phyloP scores from a whole-genome alignment of 2,329 filamentous ascomycete genomes.

The Teratosphaeria gauchensis region DNA sequence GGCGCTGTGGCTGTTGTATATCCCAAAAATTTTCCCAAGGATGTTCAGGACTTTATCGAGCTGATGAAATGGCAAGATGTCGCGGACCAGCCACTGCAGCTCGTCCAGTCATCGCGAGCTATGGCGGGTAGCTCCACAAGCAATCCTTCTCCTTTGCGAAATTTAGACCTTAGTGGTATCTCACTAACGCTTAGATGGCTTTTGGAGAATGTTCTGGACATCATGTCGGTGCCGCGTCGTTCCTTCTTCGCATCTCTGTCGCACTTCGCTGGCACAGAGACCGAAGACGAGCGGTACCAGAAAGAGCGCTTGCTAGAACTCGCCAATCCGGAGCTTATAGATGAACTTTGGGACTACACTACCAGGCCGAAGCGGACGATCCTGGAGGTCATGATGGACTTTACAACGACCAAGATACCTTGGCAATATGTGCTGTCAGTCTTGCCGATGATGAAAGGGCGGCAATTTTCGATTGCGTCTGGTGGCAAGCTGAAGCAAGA shows the following conservation, averaged over 20 bases:
- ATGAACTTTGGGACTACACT: slow-evolving; percentile 94
- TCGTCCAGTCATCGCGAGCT: slow-evolving; percentile 30
- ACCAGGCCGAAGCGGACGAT: slow-evolving; percentile 83
- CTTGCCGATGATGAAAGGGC: slow-evolving; percentile 73
- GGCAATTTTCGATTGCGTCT: slow-evolving; percentile 88
- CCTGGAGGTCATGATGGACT: slow-evolving; percentile 85
- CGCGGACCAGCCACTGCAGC: slow-evolving; percentile 59
- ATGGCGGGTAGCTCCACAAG: slow-evolving; percentile 20
- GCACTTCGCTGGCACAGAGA: slow-evolving; percentile 60
- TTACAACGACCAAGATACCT: slow-evolving; percentile 72
- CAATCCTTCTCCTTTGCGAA: slow-evolving; percentile 30
- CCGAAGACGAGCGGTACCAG: slow-evolving; percentile 45
- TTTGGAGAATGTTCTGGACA: slow-evolving; percentile 74
- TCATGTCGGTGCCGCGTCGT: slow-evolving; percentile 79
- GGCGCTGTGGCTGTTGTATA: slow-evolving; percentile 75
- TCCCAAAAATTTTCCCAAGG: slow-evolving; percentile 74
- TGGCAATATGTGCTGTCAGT: slow-evolving; percentile 61
- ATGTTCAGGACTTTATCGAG: slow-evolving; percentile 68
- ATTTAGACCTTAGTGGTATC: slow-evolving; percentile 27
- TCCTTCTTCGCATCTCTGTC: slow-evolving; percentile 74
- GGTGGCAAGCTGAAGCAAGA: slow-evolving; percentile 41
- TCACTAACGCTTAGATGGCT: slow-evolving; percentile 60
- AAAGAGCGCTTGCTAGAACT: slow-evolving; percentile 78
- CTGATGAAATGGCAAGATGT: slow-evolving; percentile 69
- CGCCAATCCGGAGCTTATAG: slow-evolving; percentile 64